Evolutionary conservation across 345 rosid genomes (phyloP).

Genomic region (Clausena lansium): DNA sequence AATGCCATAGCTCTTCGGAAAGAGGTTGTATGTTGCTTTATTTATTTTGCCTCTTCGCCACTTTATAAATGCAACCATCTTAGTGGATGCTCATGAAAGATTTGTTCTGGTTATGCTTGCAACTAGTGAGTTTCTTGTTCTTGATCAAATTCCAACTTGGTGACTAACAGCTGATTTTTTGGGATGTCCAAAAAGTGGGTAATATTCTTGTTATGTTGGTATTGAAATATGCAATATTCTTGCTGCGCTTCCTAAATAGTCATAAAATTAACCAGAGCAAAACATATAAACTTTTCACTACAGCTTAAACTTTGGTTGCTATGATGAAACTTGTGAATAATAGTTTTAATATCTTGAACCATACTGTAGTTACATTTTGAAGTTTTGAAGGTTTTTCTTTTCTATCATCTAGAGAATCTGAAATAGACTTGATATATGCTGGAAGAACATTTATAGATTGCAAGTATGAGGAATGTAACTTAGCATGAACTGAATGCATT

Average conservation of each 20-base stretch:
- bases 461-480: background rate
- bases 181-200: background rate
- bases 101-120: background rate
- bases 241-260: background rate
- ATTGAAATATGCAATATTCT: background rate
- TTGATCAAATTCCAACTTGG: background rate
- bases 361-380: background rate
- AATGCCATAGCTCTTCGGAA: background rate
- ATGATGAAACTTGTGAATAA: background rate
- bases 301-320: background rate
- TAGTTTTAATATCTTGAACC: background rate
- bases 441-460: background rate
- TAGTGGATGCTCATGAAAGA: background rate
- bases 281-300: background rate
- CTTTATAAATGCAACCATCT: background rate
- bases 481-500: background rate
- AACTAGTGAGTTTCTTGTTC: background rate
- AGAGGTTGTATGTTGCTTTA: background rate
- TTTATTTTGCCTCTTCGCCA: background rate
- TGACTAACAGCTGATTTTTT: background rate
- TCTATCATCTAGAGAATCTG: background rate
- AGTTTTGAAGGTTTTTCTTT: background rate
- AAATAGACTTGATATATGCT: background rate
- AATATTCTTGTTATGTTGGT: background rate
- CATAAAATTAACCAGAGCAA: background rate